A percentile compares a stretch with the other conserved stretches of the same genome.
These are phyloP conservation scores for Naematelia encephala DNA, from an alignment of 768 basidiomycete genomes.

Conservation along the genomic window DNA sequence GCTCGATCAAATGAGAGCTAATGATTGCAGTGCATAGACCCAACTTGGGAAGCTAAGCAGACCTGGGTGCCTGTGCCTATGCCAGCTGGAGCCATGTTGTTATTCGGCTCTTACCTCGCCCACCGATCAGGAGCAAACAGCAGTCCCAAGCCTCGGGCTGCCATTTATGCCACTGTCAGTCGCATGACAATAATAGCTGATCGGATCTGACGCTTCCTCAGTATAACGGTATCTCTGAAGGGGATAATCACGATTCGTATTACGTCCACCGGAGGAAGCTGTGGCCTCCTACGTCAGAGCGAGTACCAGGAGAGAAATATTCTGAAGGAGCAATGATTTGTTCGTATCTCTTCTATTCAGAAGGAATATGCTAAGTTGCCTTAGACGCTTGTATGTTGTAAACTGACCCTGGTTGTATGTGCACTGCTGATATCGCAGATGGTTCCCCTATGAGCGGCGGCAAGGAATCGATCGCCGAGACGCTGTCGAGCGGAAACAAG, in stretches of 20 bases:
- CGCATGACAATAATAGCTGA: too few relatives aligned
- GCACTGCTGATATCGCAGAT: background rate
- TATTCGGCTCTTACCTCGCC: slow-evolving; percentile 32
- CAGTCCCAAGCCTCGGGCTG: slow-evolving; percentile 17
- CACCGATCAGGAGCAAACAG: slow-evolving; percentile 33
- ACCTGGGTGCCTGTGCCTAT: slow-evolving; percentile 10
- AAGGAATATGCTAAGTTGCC: background rate
- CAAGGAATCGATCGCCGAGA: slow-evolving; percentile 16
- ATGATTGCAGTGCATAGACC: slow-evolving; percentile 20
- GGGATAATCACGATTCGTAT: slow-evolving; percentile 18
- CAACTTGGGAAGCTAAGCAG: slow-evolving; percentile 5
- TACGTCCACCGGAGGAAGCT: slow-evolving; percentile 12
- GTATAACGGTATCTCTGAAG: slow-evolving; percentile 14
- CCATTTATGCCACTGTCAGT: slow-evolving; percentile 20
- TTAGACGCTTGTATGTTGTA: slow-evolving; percentile 6
- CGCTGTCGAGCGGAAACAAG: background rate
- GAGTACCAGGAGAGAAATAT: slow-evolving; percentile 14
- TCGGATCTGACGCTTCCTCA: background rate
- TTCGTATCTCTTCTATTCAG: slow-evolving; percentile 1
- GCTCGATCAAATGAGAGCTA: too few relatives aligned
- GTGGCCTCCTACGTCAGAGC: slow-evolving; percentile 17
- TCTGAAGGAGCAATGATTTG: slow-evolving; percentile 15
- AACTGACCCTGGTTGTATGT: background rate
- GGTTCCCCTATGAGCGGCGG: slow-evolving; percentile 14
- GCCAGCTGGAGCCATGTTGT: slow-evolving; percentile 14